Percentiles rank a stretch among this genome's conserved stretches.
These are phyloP conservation scores for Lasiosphaeris hirsuta DNA, from an alignment of 495 filamentous ascomycete genomes.

Conservation along the genomic window DNA sequence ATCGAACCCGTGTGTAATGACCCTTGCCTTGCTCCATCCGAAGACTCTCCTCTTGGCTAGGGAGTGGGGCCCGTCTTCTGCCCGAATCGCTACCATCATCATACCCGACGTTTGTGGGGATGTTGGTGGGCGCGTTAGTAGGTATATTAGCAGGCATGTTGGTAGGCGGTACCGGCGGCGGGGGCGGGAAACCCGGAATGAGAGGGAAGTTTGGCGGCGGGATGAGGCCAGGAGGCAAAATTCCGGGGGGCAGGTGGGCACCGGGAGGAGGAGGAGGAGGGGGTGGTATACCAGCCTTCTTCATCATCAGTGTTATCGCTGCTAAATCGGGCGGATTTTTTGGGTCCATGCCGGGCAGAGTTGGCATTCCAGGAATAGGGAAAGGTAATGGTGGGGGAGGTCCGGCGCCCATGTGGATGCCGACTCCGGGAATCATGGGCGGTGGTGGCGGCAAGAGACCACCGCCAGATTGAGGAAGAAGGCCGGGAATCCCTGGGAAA, in stretches of 20 bases:
- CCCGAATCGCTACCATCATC: conserved; percentile 14
- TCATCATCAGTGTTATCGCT: conserved; percentile 62
- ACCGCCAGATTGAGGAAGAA: conserved; percentile 32
- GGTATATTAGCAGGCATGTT: too few relatives aligned
- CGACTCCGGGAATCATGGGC: conserved; percentile 26
- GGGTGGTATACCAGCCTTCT: conserved; percentile 49
- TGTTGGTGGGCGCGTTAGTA: neutral
- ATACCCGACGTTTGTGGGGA: neutral
- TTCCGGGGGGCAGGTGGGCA: conserved; percentile 38
- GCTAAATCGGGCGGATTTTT: conserved; percentile 65
- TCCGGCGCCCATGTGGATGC: conserved; percentile 49
- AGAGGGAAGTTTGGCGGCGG: conserved; percentile 38
- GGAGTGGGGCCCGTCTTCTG: conserved; percentile 62
- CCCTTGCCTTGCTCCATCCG: conserved; percentile 68
- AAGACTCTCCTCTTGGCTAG: conserved; percentile 80
- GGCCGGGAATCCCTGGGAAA: conserved; percentile 53
- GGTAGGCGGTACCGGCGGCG: conserved; percentile 9
- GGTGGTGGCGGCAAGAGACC: conserved; percentile 33
- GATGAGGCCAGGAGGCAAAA: conserved; percentile 51
- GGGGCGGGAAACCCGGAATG: conserved; percentile 30
- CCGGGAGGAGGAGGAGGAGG: conserved; percentile 48
- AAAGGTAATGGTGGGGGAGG: conserved; percentile 34
- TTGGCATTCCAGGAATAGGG: conserved; percentile 18
- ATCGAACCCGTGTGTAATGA: conserved; percentile 55
- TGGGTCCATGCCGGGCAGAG: conserved; percentile 46